Evolutionary conservation across 169 alveolate species (phyloP).

Genomic region (Eimeria praecox): DNA sequence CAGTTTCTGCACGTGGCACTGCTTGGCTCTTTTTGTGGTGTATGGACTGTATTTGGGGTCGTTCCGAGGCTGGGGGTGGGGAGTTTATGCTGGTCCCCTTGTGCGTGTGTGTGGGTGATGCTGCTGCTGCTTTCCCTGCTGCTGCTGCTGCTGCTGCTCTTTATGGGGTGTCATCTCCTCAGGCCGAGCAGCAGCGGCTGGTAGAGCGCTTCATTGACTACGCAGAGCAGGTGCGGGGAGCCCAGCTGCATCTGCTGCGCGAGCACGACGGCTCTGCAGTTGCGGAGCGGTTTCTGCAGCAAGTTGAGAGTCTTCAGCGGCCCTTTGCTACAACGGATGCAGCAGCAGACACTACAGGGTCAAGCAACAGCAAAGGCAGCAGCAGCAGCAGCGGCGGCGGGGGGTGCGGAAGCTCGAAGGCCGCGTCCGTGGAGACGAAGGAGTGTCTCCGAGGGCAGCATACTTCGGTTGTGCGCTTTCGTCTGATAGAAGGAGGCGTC

Average conservation of each 20-base stretch:
- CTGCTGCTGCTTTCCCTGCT: neutral
- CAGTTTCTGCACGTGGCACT: neutral
- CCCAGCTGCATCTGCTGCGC: slow-evolving; percentile 80
- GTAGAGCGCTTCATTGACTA: slow-evolving; percentile 77
- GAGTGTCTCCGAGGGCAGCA: slow-evolving; percentile 1
- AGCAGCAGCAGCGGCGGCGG: slow-evolving; percentile 1
- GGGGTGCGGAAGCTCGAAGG: slow-evolving; percentile 1
- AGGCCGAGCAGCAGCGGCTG: slow-evolving; percentile 70
- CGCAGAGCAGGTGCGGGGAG: slow-evolving; percentile 72
- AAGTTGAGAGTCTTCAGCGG: slow-evolving; percentile 9
- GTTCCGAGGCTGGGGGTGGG: neutral
- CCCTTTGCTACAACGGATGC: slow-evolving; percentile 33
- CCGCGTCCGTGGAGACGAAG: neutral
- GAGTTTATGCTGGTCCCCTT: neutral
- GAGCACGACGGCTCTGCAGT: slow-evolving; percentile 64
- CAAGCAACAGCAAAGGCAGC: slow-evolving; percentile 18
- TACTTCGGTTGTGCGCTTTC: neutral
- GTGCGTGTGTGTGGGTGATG: neutral
- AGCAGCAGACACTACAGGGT: slow-evolving; percentile 15
- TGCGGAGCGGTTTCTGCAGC: slow-evolving; percentile 39
- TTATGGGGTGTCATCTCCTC: neutral
- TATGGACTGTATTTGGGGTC: neutral
- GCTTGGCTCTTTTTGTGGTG: neutral
- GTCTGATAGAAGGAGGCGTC: slow-evolving; percentile 72
- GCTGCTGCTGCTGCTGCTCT: neutral